Base-by-base conservation (phyloP, 1,284 basidiomycete species). In the Ustilago bromivora region DNA sequence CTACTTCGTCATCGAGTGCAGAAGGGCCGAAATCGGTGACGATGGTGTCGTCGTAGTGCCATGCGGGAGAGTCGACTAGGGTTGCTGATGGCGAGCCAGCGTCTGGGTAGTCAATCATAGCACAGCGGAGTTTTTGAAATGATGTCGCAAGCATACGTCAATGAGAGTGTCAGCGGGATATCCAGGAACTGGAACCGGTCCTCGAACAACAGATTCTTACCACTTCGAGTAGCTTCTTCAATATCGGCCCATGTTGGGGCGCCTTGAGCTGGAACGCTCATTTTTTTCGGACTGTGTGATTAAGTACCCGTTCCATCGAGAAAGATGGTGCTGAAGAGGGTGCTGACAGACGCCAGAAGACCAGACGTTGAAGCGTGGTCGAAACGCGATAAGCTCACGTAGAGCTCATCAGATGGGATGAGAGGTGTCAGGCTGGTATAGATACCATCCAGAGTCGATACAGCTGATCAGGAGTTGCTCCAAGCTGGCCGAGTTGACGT, bases 21-120 rank as follows among this genome's bases (percentile, higher is more conserved):
- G 76, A 74, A 8, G 77, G 76, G 7, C 84, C 84, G 61, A 85
- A 84, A 66, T 84, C 82, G 35, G 81, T 82, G 31, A 85, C 81
- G 57, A 84, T 72, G 15, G 72, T 70, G 49, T 84, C 84, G 53
- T 85, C 76, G 43, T 63, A 71, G 67, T 83, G 78, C 83, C 82
- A 84, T 0, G 71, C 67, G 6, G 76, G 71, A 15, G 74, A 65
- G 36, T 71, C 61, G 60, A 62, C 60, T 10, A 60, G 53, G 1
- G 71, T 66, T 19, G 54, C 28, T 13, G 62, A 41, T 35, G 74
- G 67, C 15, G 76, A 73, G 35, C 61, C 71, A 8, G 61, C 52
- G 19, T 72, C 76, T 78, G 60, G 23, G 23, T 28, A 28, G 23
- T 28, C 23, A 28, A 31, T 17, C 10, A n/a, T 4, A 17, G 40